Conservation (phyloP, 2,329 filamentous ascomycete genomes). For the Septoria petroselini region DNA sequence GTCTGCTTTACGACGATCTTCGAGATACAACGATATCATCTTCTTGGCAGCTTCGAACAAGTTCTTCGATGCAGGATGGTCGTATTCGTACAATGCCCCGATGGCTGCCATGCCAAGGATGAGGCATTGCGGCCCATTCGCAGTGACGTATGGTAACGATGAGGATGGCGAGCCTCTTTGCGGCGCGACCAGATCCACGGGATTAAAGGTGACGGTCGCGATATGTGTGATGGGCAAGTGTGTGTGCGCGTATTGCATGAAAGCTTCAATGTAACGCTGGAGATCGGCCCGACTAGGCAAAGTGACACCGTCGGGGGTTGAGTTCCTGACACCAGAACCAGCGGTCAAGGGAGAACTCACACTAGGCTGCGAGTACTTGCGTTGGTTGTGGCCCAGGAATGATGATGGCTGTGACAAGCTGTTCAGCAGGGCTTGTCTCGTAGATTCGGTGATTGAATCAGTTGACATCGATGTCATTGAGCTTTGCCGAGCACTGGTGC, state of each 20-base stretch:
- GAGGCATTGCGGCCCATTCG: slow-evolving; percentile 74
- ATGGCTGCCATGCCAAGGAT: slow-evolving; percentile 86
- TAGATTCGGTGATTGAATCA: slow-evolving; percentile 65
- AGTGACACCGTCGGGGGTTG: slow-evolving; percentile 44
- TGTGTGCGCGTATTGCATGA: slow-evolving; percentile 88
- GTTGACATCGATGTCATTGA: slow-evolving; percentile 60
- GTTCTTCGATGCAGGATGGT: slow-evolving; percentile 73
- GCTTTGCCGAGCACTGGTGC: slow-evolving; percentile 56
- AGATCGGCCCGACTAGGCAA: slow-evolving; percentile 81
- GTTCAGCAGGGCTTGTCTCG: slow-evolving; percentile 60
- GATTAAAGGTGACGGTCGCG: slow-evolving; percentile 85
- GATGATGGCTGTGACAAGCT: slow-evolving; percentile 60
- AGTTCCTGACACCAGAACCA: slow-evolving; percentile 30
- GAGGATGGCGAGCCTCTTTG: slow-evolving; percentile 46
- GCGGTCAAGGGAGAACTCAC: slow-evolving; percentile 53
- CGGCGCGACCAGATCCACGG: slow-evolving; percentile 59
- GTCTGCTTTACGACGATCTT: slow-evolving; percentile 83
- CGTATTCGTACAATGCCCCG: slow-evolving; percentile 82
- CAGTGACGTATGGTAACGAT: slow-evolving; percentile 36
- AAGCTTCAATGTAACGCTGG: slow-evolving; percentile 84
- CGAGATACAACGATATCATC: slow-evolving; percentile 89
- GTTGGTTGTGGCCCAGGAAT: slow-evolving; percentile 49
- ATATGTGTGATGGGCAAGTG: slow-evolving; percentile 94
- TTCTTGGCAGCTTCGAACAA: slow-evolving; percentile 92
- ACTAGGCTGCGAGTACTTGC: slow-evolving; percentile 59